Base-by-base conservation (phyloP, 768 basidiomycete genomes). In the Sporobolomyces phaffii region DNA sequence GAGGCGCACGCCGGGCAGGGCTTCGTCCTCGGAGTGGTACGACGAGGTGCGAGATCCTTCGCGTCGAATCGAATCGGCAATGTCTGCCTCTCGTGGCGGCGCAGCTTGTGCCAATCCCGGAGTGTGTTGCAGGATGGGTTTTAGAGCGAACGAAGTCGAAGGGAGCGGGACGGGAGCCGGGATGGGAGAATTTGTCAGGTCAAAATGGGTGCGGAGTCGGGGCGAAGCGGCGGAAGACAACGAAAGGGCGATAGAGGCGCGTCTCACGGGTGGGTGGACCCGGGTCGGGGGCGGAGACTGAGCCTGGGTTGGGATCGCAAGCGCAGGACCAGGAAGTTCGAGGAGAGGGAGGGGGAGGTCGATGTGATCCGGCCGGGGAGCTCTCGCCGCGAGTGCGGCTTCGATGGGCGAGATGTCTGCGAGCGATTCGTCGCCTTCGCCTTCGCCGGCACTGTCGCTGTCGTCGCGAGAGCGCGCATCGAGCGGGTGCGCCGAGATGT, bases 21-120 rank as follows among this genome's bases (percentile, higher is more conserved):
- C 63, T 29, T 68, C 70, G 44, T 64, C 65, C 10, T 54, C 63
- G n/a, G 60, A 50, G 5, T 31, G 48, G 36, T 68, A 72, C 17
- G 64, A 58, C 1, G 69, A 62, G 13, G 64, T 51, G n/a, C 41
- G 29, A 8, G 64, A 45, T 4, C 47, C 33, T 22, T 65, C 44
- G 28, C 62, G 68, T 31, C 47, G 48, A 44, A 59, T 60, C 31
- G 62, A 64, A 7, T 50, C 48, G 38, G 33, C 28, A 29, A 54
- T 58, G 49, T 56, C 40, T 2, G 47, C 34, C 22, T 41, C 57
- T 29, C 58, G 34, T 5, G 48, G 48, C 17, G n/a, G 36, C 29
- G 18, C 44, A 34, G 40, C 26, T 9, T 34, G 61, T 28, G 29
- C 2, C 17, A 29, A 49, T 4, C 43, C 29, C 2, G 40, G 8